Evolutionary conservation across 1,284 basidiomycete genomes (phyloP).

Genomic region (Leccinum variabile): DNA sequence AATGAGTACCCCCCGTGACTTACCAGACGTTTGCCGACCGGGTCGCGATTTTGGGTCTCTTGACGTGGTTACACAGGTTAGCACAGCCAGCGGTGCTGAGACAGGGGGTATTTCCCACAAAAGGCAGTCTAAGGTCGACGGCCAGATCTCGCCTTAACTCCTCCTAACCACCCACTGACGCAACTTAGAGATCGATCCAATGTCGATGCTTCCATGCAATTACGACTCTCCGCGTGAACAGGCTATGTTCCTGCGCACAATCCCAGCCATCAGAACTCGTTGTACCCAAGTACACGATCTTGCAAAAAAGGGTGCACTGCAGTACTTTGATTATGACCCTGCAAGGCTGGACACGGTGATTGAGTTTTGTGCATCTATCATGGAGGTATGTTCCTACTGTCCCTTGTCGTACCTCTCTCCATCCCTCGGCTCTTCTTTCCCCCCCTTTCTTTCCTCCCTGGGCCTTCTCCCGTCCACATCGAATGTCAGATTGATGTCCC

Average conservation of each 20-base stretch:
- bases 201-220: conserved; percentile 11
- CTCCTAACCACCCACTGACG: too few species aligned
- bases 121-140: neutral
- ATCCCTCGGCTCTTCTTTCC: neutral
- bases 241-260: conserved; percentile 78
- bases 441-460: neutral
- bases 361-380: conserved; percentile 81
- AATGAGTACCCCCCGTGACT: neutral
- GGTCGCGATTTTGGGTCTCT: neutral
- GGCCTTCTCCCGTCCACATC: neutral
- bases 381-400: conserved; percentile 52
- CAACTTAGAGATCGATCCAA: conserved; percentile 4
- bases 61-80: neutral
- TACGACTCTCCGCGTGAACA: conserved; percentile 33
- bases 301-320: conserved; percentile 67
- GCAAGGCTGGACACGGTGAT: conserved; percentile 72
- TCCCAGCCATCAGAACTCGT: conserved; percentile 85
- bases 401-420: neutral
- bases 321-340: conserved; percentile 87
- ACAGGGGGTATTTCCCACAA: conserved; percentile 9
- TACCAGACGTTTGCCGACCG: neutral
- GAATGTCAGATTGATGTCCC: neutral
- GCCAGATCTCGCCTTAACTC: too few species aligned
- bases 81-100: neutral
- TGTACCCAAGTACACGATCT: conserved; percentile 80